A percentile compares a stretch with the other conserved stretches of the same genome.
Evolutionary conservation across 192 early-diverging fungal genomes (phyloP).

Genomic region (Coemansia sp.): DNA sequence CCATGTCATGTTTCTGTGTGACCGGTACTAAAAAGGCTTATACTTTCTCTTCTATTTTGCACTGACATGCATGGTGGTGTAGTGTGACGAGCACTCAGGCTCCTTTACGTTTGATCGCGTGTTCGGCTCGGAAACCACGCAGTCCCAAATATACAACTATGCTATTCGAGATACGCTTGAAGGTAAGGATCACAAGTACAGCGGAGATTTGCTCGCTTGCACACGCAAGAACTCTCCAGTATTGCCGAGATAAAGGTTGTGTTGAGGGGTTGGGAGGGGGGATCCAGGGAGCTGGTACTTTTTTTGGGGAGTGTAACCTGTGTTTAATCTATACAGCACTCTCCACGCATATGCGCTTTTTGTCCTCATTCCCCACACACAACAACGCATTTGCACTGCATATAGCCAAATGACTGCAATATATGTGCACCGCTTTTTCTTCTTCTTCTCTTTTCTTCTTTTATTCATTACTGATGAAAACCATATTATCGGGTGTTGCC

Average conservation of each 20-base stretch:
- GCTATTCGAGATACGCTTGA: conserved; percentile 89
- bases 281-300: background rate
- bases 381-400: background rate
- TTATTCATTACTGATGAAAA: too few relatives aligned
- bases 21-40: conserved; percentile 2
- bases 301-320: background rate
- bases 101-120: conserved; percentile 90
- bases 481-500: too few relatives aligned
- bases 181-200: conserved; percentile 59
- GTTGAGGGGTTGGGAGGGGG: background rate
- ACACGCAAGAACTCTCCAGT: background rate
- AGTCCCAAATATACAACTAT: conserved; percentile 88
- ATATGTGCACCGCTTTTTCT: too few relatives aligned
- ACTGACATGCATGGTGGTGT: conserved; percentile 10
- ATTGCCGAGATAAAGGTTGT: conserved; percentile 1
- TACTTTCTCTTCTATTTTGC: conserved; percentile 23
- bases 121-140: conserved; percentile 81
- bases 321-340: background rate
- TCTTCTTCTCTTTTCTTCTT: too few relatives aligned
- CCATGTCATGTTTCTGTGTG: background rate
- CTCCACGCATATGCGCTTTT: background rate
- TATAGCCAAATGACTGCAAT: background rate
- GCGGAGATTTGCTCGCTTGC: background rate
- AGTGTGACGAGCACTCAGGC: conserved; percentile 64
- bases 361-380: background rate